phyloP scores from a whole-genome alignment of 768 basidiomycete genomes.

The Pleurotus sapidus region DNA sequence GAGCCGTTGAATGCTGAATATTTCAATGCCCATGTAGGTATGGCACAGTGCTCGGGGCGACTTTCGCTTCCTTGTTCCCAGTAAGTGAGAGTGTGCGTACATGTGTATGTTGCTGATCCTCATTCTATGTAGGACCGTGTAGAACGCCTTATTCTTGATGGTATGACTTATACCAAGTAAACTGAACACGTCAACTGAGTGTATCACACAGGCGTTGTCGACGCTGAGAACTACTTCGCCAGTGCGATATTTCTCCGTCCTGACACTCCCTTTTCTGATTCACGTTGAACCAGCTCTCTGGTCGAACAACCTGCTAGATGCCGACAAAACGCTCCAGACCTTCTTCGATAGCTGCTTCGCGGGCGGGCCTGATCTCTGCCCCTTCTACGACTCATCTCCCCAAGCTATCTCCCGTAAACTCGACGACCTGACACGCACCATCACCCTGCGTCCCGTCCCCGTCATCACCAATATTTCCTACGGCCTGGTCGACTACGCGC shows the following conservation, averaged over 20 bases:
- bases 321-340: conserved; percentile 17
- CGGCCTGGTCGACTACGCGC: conserved; percentile 20
- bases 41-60: conserved; percentile 22
- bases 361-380: conserved; percentile 18
- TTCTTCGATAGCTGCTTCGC: conserved; percentile 19
- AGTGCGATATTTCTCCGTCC: conserved; percentile 8
- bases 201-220: conserved; percentile 15
- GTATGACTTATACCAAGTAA: conserved; percentile 3
- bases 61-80: conserved; percentile 32
- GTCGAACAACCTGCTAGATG: conserved; percentile 16
- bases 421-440: conserved; percentile 10
- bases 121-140: conserved; percentile 23
- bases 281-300: not conserved
- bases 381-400: conserved; percentile 19
- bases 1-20: not conserved
- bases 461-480: conserved; percentile 13
- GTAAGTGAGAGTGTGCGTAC: conserved; percentile 13
- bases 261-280: not conserved
- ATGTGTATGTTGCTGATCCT: conserved; percentile 11
- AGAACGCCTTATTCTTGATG: conserved; percentile 29
- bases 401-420: conserved; percentile 14
- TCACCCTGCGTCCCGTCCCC: conserved; percentile 17
- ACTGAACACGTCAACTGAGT: not conserved
- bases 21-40: conserved; percentile 14
- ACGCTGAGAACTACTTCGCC: conserved; percentile 21